phyloP scores from a whole-genome alignment of 805 yeast genomes.

The Kodamaea nitidulidarum region DNA sequence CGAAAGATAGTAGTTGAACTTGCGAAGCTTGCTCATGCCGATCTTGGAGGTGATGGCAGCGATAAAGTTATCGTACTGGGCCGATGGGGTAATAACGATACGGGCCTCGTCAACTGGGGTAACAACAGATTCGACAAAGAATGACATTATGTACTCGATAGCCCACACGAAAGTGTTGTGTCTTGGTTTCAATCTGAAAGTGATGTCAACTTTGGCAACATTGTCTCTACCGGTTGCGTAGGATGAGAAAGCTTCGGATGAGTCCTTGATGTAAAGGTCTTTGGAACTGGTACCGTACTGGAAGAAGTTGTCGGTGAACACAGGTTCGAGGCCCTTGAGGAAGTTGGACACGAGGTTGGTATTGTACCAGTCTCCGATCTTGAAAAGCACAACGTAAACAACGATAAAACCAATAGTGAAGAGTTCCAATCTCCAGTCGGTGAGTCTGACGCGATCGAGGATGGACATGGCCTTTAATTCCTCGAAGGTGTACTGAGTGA shows the following conservation, averaged over 20 bases:
- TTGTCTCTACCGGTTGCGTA: slow-evolving; percentile 90
- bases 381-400: slow-evolving; percentile 47
- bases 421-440: slow-evolving; percentile 77
- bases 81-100: slow-evolving; percentile 55
- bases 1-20: slow-evolving; percentile 73
- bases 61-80: slow-evolving; percentile 63
- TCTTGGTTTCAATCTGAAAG: slow-evolving; percentile 68
- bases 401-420: slow-evolving; percentile 50
- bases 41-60: slow-evolving; percentile 82
- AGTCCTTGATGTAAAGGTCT: slow-evolving; percentile 51
- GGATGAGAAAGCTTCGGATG: slow-evolving; percentile 56
- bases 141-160: slow-evolving; percentile 58
- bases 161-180: slow-evolving; percentile 69
- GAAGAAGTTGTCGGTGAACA: slow-evolving; percentile 63
- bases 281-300: slow-evolving; percentile 62
- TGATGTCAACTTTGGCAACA: slow-evolving; percentile 58
- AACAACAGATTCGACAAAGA: slow-evolving; percentile 49
- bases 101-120: slow-evolving; percentile 59
- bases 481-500: slow-evolving; percentile 36
- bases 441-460: slow-evolving; percentile 50
- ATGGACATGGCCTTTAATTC: slow-evolving; percentile 59
- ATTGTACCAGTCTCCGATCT: slow-evolving; percentile 60
- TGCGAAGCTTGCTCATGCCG: slow-evolving; percentile 73
- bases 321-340: slow-evolving; percentile 47
- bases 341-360: slow-evolving; percentile 49